Evolutionary conservation across 805 yeast genomes (phyloP).

Genomic region (Lipomyces spencermartinsiae): DNA sequence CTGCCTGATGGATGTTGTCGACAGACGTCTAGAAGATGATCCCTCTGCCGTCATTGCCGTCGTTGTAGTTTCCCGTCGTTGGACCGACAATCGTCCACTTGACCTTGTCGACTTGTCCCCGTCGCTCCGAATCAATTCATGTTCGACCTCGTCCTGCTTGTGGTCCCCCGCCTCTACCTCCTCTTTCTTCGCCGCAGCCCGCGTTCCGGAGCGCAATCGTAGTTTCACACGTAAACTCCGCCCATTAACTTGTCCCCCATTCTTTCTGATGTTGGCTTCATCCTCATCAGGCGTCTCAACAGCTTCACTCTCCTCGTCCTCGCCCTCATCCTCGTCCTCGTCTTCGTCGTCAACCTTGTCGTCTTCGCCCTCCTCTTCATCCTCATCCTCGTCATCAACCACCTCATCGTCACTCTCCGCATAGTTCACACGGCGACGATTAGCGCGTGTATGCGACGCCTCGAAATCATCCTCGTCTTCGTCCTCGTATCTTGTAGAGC

Average conservation of each 20-base stretch:
- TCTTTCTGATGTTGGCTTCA: conserved; percentile 6
- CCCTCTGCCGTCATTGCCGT: conserved; percentile 9
- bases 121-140: not conserved
- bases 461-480: conserved; percentile 16
- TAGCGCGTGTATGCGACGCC: conserved; percentile 16
- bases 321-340: conserved; percentile 44
- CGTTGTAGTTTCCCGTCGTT: conserved; percentile 17
- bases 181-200: conserved; percentile 5
- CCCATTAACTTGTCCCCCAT: conserved; percentile 15
- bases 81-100: conserved; percentile 14
- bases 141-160: not conserved
- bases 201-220: conserved; percentile 7
- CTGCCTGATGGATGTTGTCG: conserved; percentile 32
- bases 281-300: conserved; percentile 50
- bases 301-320: conserved; percentile 33
- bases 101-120: not conserved
- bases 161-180: conserved; percentile 16
- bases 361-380: conserved; percentile 41
- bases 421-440: conserved; percentile 27
- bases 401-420: conserved; percentile 35
- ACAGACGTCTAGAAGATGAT: conserved; percentile 11
- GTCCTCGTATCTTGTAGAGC: conserved; percentile 9
- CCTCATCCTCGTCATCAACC: conserved; percentile 50
- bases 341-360: conserved; percentile 48
- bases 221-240: conserved; percentile 31